Percentiles rank a stretch among this genome's conserved stretches.
These are phyloP conservation scores for Botrytis galanthina DNA, from an alignment of 2,329 filamentous ascomycete species.

Conservation along the genomic window DNA sequence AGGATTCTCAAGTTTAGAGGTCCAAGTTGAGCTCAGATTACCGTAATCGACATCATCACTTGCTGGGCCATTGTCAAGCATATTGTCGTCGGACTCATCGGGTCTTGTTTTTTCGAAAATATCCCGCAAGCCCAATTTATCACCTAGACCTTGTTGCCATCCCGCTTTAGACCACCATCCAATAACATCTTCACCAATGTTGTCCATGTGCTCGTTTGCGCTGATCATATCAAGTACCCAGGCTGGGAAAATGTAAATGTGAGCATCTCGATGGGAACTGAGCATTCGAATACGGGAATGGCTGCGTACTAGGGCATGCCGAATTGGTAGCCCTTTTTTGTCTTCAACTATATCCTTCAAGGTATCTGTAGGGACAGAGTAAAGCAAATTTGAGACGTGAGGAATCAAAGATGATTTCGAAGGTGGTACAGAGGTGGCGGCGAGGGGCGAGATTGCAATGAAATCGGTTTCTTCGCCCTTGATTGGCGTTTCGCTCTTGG, in stretches of 20 bases:
- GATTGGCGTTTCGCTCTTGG: slow-evolving; percentile 69
- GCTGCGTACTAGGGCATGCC: slow-evolving; percentile 71
- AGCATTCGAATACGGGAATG: slow-evolving; percentile 77
- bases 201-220: slow-evolving; percentile 78
- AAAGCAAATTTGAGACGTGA: slow-evolving; percentile 74
- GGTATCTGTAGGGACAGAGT: slow-evolving; percentile 84
- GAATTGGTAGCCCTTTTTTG: slow-evolving; percentile 68
- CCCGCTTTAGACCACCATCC: slow-evolving; percentile 94
- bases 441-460: slow-evolving; percentile 71
- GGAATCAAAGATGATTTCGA: slow-evolving; percentile 64
- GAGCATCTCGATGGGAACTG: slow-evolving; percentile 82
- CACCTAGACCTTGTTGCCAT: slow-evolving; percentile 79
- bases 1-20: slow-evolving; percentile 28
- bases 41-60: slow-evolving; percentile 35
- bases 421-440: slow-evolving; percentile 54
- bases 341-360: slow-evolving; percentile 79
- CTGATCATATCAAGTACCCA: slow-evolving; percentile 87
- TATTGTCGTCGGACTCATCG: slow-evolving; percentile 41
- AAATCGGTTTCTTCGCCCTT: slow-evolving; percentile 95
- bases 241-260: slow-evolving; percentile 89
- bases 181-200: slow-evolving; percentile 84
- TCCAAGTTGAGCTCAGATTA: slow-evolving; percentile 37
- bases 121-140: slow-evolving; percentile 71
- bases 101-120: slow-evolving; percentile 54
- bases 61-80: slow-evolving; percentile 33